Evolutionary conservation across 306 rosid genomes (phyloP).

Genomic region (Crotalaria pallida): DNA sequence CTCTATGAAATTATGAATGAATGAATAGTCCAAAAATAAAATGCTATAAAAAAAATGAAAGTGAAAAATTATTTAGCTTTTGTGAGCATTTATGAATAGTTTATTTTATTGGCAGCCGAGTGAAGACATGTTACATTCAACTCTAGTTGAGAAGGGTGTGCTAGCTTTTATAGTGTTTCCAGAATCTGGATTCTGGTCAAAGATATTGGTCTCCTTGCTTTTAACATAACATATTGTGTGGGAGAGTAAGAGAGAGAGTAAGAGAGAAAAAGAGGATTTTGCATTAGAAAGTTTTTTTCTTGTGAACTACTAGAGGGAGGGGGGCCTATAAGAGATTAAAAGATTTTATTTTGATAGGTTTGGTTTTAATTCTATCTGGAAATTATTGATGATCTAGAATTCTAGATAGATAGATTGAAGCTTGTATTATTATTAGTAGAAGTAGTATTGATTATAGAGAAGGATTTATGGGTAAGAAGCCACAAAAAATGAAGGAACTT

Average conservation of each 20-base stretch:
- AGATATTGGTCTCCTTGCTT: conserved; percentile 39
- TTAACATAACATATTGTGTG: background rate
- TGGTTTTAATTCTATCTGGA: background rate
- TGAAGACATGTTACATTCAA: conserved; percentile 9
- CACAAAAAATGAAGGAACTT: conserved; percentile 64
- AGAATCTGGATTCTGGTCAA: conserved; percentile 41
- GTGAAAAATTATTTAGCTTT: conserved; percentile 9
- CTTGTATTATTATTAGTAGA: background rate
- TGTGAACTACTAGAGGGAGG: too few species aligned
- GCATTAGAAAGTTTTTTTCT: background rate
- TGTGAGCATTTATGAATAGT: background rate
- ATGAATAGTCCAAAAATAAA: conserved; percentile 9
- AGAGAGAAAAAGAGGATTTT: background rate
- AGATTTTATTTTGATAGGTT: conserved; percentile 12
- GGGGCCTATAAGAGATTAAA: background rate
- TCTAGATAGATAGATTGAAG: background rate
- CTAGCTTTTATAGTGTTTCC: conserved; percentile 27
- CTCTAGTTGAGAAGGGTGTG: conserved; percentile 17
- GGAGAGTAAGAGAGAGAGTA: background rate
- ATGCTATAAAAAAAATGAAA: background rate
- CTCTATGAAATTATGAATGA: too few species aligned
- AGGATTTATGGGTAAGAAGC: conserved; percentile 61
- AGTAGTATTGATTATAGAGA: background rate
- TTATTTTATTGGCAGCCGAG: conserved; percentile 9
- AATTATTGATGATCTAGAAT: background rate